Evolutionary conservation across 1,139 yeast species (phyloP), one percentile per base, ranked within the genome.

Genomic region (Suhomyces ambrosiae): DNA sequence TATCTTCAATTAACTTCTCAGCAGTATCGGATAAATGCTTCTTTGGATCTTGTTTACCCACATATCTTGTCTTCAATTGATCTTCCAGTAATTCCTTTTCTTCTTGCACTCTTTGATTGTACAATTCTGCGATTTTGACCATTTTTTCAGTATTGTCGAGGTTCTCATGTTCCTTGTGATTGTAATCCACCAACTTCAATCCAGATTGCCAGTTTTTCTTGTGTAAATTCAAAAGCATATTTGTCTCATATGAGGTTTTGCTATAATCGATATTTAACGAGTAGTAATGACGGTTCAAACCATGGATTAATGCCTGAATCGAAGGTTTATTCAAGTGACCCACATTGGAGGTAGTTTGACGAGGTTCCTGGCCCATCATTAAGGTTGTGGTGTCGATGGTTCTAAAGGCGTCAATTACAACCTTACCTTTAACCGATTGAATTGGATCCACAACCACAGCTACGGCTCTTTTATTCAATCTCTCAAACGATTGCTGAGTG

Each of bases 391-490:
- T 82, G 51, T 88, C 89, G 56, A 94, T 92, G 45, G 95, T 77
- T 68, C 99, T 79, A 68, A 94, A 94, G 2, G 99, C 99, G 65
- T 94, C 99, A 56, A 94, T 92, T 33, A 94, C 99, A 35, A 94
- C 99, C 61, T 94, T 94, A 45, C 99, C 99, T 63, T 90, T 89
- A 38, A 94, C 99, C 8, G 97, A 88, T 65, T 94, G 98, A 53
- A 92, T 88, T 30, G 99, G 98, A 63, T 92, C 99, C 48, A 92
- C 83, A 30, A 92, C 99, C 30, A 92, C 97, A 1, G 99, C 98
- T 28, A 92, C 97, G 0, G 97, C 95, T 53, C 97, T 75, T 50
- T 82, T 86, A 60, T 90, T 90, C 61, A 94, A 80, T 64, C 90
- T 97, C 60, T 92, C 98, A 62, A 92, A 94, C 30, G 96, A 86